Base-by-base conservation (phyloP, 2,329 filamentous ascomycete species). In the Aschersonia sp. region DNA sequence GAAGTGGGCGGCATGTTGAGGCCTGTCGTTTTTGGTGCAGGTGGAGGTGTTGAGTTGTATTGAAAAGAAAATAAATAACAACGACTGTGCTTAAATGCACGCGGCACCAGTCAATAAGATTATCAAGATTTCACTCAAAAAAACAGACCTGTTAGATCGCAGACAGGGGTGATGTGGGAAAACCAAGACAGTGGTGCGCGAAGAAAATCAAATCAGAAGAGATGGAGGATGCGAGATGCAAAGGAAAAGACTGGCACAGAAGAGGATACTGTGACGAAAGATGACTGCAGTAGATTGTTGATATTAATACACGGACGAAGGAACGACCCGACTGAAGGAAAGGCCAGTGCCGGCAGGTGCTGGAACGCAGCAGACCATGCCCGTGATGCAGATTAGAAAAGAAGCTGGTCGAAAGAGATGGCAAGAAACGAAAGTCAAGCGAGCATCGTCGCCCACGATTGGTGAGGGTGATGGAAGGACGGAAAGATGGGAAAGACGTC, bases 1-100 rank as follows among this genome's bases (percentile, higher is more conserved):
- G 58, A 48, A 46, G 58, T 50, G 47, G 63, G 57, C 20, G 20
- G 20, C 65, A 67, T 67, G 49, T 47, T 53, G 10, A 30, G 41
- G 31, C 20, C 12, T 12, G 5, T 31, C 9, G 31, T 30, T n/a
- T 44, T 43, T 45, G 42, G 31, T 44, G 45, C 45, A 49, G 45
- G 31, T n/a, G 41, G 32, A 47, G 45, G 42, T 38, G 47, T 47
- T 41, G 47, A 45, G 41, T 47, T 47, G 50, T 51, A 51, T 51
- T 42, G 46, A 48, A 47, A 48, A 51, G 45, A 48, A 46, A 46
- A 51, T 51, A 51, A 47, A 51, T 51, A 51, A 51, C 47, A 49
- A 46, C 49, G 45, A 45, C 49, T 47, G 45, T 41, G 46, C 47
- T 47, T 41, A 32, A 44, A 47, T 44, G 43, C 40, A 31, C n/a